phyloP scores from a whole-genome alignment of 805 yeast genomes.

The Nakazawaea populi region DNA sequence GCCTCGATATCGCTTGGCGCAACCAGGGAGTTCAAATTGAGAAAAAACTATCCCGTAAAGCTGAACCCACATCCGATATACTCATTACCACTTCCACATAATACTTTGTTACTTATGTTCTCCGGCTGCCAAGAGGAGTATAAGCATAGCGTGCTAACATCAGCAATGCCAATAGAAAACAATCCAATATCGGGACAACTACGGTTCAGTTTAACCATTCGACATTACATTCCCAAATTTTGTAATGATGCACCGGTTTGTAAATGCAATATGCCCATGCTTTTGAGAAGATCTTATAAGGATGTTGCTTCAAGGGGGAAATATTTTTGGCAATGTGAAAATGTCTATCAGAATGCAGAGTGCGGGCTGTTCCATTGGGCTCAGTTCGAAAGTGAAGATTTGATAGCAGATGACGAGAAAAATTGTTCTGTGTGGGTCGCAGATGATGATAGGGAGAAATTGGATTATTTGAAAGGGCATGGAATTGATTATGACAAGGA shows the following conservation, averaged over 20 bases:
- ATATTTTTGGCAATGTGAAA: constrained; percentile 65
- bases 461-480: constrained; percentile 7
- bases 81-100: constrained; percentile 63
- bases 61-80: constrained; percentile 28
- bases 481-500: constrained; percentile 3
- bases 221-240: constrained; percentile 43
- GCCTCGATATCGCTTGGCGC: constrained; percentile 68
- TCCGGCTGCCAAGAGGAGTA: constrained; percentile 76
- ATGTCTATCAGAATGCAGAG: constrained; percentile 34
- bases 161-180: constrained; percentile 29
- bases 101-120: constrained; percentile 65
- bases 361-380: constrained; percentile 50
- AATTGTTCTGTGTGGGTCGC: constrained; percentile 42
- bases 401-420: constrained; percentile 25
- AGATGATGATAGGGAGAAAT: constrained; percentile 28
- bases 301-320: constrained; percentile 40
- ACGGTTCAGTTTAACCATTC: constrained; percentile 61
- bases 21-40: constrained; percentile 58
- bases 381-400: constrained; percentile 30
- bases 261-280: constrained; percentile 37
- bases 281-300: constrained; percentile 50
- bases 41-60: constrained; percentile 30
- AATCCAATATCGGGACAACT: constrained; percentile 44
- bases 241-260: constrained; percentile 36
- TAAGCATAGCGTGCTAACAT: constrained; percentile 57